These are phyloP conservation scores for Stephania yunnanensis DNA, from an alignment of 164 flowering plant species.

Conservation along the genomic window DNA sequence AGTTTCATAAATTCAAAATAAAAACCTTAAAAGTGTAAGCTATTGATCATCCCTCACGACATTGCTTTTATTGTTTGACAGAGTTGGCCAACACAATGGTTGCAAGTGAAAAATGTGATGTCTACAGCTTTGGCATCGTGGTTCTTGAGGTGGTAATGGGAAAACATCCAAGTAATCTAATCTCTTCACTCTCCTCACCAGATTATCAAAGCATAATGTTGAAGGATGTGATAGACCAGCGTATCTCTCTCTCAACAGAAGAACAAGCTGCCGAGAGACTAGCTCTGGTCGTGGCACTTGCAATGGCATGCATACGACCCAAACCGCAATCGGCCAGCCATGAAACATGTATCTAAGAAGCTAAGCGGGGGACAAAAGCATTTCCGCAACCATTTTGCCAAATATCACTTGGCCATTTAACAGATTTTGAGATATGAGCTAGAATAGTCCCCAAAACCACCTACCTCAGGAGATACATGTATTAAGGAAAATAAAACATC, in stretches of 20 bases:
- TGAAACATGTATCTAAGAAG: neutral
- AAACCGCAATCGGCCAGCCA: neutral
- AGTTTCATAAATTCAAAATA: too few species aligned
- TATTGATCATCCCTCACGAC: neutral
- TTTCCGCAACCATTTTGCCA: neutral
- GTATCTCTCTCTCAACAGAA: neutral
- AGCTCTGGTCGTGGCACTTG: neutral
- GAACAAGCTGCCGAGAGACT: neutral
- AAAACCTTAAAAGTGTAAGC: too few species aligned
- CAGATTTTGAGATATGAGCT: neutral
- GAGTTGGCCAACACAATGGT: conserved; percentile 11
- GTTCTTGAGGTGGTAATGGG: conserved; percentile 12
- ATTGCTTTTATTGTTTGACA: neutral
- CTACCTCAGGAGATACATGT: conserved; percentile 5
- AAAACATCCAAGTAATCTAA: conserved; percentile 11
- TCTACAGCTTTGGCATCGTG: conserved; percentile 12
- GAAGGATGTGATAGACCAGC: neutral
- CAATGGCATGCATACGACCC: neutral
- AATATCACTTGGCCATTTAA: neutral
- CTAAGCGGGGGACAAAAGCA: too few species aligned
- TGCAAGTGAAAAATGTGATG: conserved; percentile 15
- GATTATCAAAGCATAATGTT: neutral
- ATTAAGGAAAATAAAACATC: neutral
- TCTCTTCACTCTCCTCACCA: neutral
- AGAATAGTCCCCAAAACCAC: too few species aligned